Evolutionary conservation across 164 flowering plant genomes (phyloP), one percentile per base, ranked within the genome.

Genomic region (Aristolochia contorta): DNA sequence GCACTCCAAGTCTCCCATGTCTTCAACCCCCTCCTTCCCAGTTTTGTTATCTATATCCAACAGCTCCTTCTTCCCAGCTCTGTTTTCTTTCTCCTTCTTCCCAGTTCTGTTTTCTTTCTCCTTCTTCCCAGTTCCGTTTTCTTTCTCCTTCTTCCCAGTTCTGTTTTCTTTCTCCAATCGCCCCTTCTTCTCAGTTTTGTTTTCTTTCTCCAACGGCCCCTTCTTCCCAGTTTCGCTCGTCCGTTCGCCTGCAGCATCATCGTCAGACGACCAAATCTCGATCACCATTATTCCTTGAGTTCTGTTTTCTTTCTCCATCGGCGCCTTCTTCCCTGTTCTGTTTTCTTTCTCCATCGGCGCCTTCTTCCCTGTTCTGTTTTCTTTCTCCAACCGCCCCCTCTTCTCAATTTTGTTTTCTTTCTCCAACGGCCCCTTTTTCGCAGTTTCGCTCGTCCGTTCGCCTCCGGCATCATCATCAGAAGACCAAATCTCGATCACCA

Each of bases 1-100:
- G 53, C 82, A 79, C 47, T 79, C 82, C 16, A 48, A n/a, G 25
- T 61, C 64, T 16, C 30, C 47, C n/a, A 12, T 12, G 21, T 18
- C 14, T 22, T n/a, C 50, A n/a, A n/a, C 64, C 4, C 27, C n/a
- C 32, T 19, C n/a, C n/a, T n/a, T n/a, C n/a, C n/a, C n/a, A n/a
- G n/a, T n/a, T n/a, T n/a, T n/a, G n/a, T n/a, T n/a, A n/a, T n/a
- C n/a, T n/a, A n/a, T n/a, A n/a, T n/a, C n/a, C n/a, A n/a, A n/a
- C n/a, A n/a, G n/a, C n/a, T n/a, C n/a, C n/a, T n/a, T n/a, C n/a
- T n/a, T n/a, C n/a, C n/a, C n/a, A n/a, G n/a, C n/a, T n/a, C n/a
- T n/a, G n/a, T n/a, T n/a, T n/a, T n/a, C n/a, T n/a, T n/a, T n/a
- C n/a, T n/a, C n/a, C n/a, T n/a, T n/a, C n/a, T n/a, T n/a, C n/a